Base-by-base conservation (phyloP, 345 rosid genomes). In the Isatis tinctoria region DNA sequence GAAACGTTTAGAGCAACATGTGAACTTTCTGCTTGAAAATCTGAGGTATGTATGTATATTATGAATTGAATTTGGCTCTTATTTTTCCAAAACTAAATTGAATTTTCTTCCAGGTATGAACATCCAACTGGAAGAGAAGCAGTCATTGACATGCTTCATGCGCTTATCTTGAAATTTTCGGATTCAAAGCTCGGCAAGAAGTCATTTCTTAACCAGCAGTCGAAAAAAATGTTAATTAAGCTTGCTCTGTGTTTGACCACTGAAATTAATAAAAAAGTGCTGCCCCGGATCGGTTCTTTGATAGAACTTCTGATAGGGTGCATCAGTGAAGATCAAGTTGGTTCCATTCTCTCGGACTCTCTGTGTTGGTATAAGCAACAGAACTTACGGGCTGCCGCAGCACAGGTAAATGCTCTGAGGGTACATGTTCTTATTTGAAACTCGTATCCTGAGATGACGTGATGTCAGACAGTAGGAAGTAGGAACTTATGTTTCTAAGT, bases 81-180 rank as follows among this genome's bases (percentile, higher is more conserved):
- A 20, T n/a, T 32, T 67, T 78, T 67, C 33, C 18, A 48, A 40
- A 56, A 18, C 17, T 44, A 4, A 53, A 60, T 40, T 65, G 41
- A 32, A 49, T 40, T 28, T 72, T 69, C 59, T 66, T 80, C 76
- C 85, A 94, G 98, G 77, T 95, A 90, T 64, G 88, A 86, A 75
- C 86, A 86, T 87, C 60, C 91, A 73, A 82, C 86, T 74, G 99
- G 99, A 77, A 88, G 97, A 83, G 85, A 85, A 75, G 90, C 97
- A 54, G 97, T 90, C 33, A 92, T 95, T 73, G 93, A 86, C 80
- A 90, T 87, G 96, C 92, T 95, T 26, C 82, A 82, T 51, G 85
- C 87, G 10, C 86, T 95, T 13, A 80, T 92, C 61, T 74, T 68
- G 57, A 88, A 95, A 83, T 87, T 86, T 45, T 91, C 87, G 8